Conservation (phyloP, 2,329 filamentous ascomycete genomes). For the Aspergillus texensis region DNA sequence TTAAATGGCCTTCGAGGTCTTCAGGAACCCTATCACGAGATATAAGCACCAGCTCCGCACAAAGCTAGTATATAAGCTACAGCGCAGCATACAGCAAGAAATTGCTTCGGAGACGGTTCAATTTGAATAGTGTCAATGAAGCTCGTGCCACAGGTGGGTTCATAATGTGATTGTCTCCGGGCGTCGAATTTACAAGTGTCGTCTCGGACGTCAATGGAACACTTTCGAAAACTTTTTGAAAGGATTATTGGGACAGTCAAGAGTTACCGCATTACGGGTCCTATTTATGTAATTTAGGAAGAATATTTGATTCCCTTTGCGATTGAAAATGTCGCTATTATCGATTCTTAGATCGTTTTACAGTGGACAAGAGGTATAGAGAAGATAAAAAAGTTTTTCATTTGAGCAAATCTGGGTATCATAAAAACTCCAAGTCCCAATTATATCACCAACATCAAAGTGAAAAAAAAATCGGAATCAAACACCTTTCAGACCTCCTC, state of each 20-base stretch:
- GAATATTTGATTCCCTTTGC: too few relatives aligned
- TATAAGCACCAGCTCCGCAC: not conserved
- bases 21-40: not conserved
- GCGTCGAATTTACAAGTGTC: not conserved
- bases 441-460: constrained; percentile 38
- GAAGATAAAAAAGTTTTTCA: too few relatives aligned
- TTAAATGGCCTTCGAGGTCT: not conserved
- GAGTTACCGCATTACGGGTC: not conserved
- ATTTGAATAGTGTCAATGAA: not conserved
- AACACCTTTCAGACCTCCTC: constrained; percentile 86
- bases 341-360: too few relatives aligned
- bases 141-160: not conserved
- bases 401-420: not conserved
- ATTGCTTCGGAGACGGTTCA: not conserved
- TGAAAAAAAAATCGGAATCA: constrained; percentile 54
- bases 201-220: not conserved
- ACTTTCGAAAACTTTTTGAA: not conserved
- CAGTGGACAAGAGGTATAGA: too few relatives aligned
- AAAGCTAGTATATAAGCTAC: not conserved
- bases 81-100: not conserved
- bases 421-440: not conserved
- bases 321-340: too few relatives aligned
- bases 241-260: not conserved
- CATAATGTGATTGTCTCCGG: not conserved
- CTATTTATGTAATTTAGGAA: too few relatives aligned